Evolutionary conservation across 495 filamentous ascomycete genomes (phyloP).

Genomic region (Xylaria castorea): DNA sequence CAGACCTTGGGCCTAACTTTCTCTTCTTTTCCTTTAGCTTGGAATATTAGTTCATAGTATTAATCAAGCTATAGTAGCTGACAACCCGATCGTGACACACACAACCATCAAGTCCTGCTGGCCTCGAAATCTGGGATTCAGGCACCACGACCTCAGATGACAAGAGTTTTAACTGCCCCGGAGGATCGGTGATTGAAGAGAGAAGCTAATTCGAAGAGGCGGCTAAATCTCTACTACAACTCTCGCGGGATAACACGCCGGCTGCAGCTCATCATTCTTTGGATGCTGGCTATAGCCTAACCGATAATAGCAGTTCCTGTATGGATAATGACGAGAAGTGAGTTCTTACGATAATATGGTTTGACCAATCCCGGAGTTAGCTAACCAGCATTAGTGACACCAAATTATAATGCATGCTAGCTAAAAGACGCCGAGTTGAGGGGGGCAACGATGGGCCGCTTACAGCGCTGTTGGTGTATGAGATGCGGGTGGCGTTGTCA

Average conservation of each 20-base stretch:
- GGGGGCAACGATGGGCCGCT: conserved; percentile 4
- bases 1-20: not conserved
- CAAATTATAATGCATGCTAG: conserved; percentile 1
- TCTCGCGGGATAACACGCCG: conserved; percentile 13
- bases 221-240: conserved; percentile 13
- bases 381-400: conserved; percentile 8
- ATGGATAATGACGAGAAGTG: conserved; percentile 9
- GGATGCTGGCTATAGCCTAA: conserved; percentile 16
- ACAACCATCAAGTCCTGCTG: not conserved
- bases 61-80: not conserved
- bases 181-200: conserved; percentile 9
- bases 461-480: not conserved
- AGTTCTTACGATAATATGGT: conserved; percentile 9
- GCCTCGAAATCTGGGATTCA: not conserved
- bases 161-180: not conserved
- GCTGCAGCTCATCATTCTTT: conserved; percentile 14
- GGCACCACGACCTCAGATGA: not conserved
- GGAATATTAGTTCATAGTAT: conserved; percentile 7
- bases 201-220: conserved; percentile 16
- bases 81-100: not conserved
- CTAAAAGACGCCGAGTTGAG: conserved; percentile 12
- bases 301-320: conserved; percentile 15
- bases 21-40: conserved; percentile 2
- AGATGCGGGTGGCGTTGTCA: not conserved
- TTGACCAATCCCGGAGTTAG: conserved; percentile 6